These are phyloP conservation scores for Xanthoconium stramineum DNA, from an alignment of 768 basidiomycete genomes.

Conservation along the genomic window DNA sequence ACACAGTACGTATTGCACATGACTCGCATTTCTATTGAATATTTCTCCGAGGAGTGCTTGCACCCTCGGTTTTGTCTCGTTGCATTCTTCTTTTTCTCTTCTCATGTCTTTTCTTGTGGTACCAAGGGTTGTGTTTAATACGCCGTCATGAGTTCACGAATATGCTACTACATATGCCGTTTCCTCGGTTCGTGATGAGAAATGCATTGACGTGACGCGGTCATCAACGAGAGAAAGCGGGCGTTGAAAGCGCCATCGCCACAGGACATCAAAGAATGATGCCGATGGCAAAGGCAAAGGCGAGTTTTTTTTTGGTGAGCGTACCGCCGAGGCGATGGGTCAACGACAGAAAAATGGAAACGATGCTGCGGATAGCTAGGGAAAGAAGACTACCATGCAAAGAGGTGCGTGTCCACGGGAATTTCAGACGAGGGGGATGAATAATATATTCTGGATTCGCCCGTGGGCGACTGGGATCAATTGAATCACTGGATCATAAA, in stretches of 20 bases:
- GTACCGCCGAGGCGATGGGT: constrained; percentile 5
- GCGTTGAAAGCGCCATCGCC: constrained; percentile 5
- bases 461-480: too few relatives aligned
- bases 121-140: constrained; percentile 13
- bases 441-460: too few relatives aligned
- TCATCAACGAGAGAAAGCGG: constrained; percentile 12
- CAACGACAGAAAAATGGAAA: not conserved
- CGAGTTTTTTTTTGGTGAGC: not conserved
- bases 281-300: not conserved
- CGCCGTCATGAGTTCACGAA: constrained; percentile 7
- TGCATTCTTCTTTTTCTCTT: constrained; percentile 1
- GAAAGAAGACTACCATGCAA: not conserved
- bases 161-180: constrained; percentile 9
- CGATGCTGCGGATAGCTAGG: not conserved
- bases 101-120: constrained; percentile 13
- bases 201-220: constrained; percentile 7
- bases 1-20: constrained; percentile 31
- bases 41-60: constrained; percentile 9
- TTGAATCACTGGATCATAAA: too few relatives aligned
- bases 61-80: not conserved
- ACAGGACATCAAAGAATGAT: constrained; percentile 3
- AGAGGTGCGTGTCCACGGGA: not conserved
- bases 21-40: constrained; percentile 28
- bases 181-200: not conserved
- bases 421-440: not conserved